phyloP scores from a whole-genome alignment of 225 moss, liverwort and hornwort genomes.

The Polytrichum commune region DNA sequence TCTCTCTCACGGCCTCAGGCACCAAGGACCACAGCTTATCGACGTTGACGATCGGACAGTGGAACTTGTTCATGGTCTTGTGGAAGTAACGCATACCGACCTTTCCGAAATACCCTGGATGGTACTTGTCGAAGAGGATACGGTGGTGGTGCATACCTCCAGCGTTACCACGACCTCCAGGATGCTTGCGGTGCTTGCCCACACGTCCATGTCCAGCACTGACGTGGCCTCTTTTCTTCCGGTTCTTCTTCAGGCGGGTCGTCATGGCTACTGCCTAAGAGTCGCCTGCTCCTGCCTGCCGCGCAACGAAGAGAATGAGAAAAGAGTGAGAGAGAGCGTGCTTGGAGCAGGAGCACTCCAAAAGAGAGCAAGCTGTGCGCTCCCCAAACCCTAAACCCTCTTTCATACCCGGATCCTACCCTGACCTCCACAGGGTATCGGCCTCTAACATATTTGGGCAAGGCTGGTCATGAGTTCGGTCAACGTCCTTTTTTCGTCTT shows the following conservation, averaged over 20 bases:
- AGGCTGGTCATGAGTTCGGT: too few species aligned
- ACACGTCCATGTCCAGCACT: conserved; percentile 50
- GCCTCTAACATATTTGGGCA: too few species aligned
- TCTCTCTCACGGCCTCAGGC: conserved; percentile 41
- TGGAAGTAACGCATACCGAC: conserved; percentile 57
- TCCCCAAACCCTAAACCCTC: too few species aligned
- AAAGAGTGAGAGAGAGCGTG: too few species aligned
- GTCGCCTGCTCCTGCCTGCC: neutral
- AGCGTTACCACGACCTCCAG: conserved; percentile 53
- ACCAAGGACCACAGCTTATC: conserved; percentile 54
- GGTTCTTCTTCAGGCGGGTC: conserved; percentile 51
- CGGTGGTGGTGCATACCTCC: conserved; percentile 59
- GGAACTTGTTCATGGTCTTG: conserved; percentile 57
- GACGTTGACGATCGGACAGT: conserved; percentile 46
- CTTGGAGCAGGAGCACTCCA: too few species aligned
- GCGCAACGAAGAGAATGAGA: neutral
- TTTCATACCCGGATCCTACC: too few species aligned
- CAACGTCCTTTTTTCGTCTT: too few species aligned
- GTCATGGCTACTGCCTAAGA: conserved; percentile 22
- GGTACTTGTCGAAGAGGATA: conserved; percentile 53
- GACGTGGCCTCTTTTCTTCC: conserved; percentile 52
- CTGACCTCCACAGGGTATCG: too few species aligned
- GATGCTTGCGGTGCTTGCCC: conserved; percentile 56
- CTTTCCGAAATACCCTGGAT: conserved; percentile 54
- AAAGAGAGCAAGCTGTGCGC: too few species aligned